Base-by-base conservation (phyloP, 768 basidiomycete species). In the Hydnum rufescens region DNA sequence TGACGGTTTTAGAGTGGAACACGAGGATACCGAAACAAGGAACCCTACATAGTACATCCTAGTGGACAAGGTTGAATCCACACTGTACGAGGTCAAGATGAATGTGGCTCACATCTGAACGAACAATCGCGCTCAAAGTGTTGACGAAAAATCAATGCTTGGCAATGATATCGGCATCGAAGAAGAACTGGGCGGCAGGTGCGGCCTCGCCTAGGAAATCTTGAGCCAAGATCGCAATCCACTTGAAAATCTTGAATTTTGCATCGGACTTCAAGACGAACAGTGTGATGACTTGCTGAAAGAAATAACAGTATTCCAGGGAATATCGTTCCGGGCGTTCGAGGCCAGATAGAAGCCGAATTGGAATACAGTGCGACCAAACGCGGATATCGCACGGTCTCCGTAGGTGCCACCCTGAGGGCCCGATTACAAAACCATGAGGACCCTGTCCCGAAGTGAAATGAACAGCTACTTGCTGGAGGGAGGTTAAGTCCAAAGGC, bases 51-150 rank as follows among this genome's bases (percentile, higher is more conserved):
- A n/a, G n/a, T n/a, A n/a, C n/a, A n/a, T n/a, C n/a, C n/a, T n/a
- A n/a, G n/a, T n/a, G n/a, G n/a, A n/a, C n/a, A n/a, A n/a, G n/a
- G n/a, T n/a, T n/a, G n/a, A n/a, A n/a, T 54, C 60, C 66, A 64
- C 64, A 56, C 89, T 82, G 68, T 88, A 90, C 66, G 85, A 64
- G 82, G 89, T 87, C 65, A 89, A 85, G 52, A 90, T 76, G 58
- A 86, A 82, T 25, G 89, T n/a, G n/a, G n/a, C n/a, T n/a, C n/a
- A n/a, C 87, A 59, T 93, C 75, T 72, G 93, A 95, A 72, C 92
- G 92, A 61, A 95, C 85, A 64, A 93, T 82, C 19, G 80, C 74
- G 5, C 74, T 53, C 42, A 63, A 51, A 28, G 57, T 55, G 63
- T 81, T 82, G 56, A 85, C 78, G 60, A 87, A 86, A 70, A 88